Evolutionary conservation across 345 rosid genomes (phyloP).

Genomic region (Hibiscus trionum): DNA sequence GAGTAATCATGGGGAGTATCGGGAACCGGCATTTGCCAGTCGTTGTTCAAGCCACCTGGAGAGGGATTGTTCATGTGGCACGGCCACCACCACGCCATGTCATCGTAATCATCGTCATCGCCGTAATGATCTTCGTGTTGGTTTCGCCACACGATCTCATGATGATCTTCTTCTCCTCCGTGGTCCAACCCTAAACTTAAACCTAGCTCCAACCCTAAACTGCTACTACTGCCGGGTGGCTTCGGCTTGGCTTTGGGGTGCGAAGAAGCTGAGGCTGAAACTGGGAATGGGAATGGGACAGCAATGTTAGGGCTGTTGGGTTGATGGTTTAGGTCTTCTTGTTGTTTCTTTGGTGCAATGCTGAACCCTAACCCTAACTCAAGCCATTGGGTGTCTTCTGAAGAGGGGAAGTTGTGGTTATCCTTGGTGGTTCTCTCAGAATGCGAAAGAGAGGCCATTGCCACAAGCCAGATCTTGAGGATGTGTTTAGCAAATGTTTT

Average conservation of each 20-base stretch:
- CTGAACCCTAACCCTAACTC: slow-evolving; percentile 27
- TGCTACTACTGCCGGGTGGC: not conserved
- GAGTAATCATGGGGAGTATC: slow-evolving; percentile 18
- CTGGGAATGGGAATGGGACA: not conserved
- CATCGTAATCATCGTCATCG: not conserved
- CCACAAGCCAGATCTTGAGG: slow-evolving; percentile 5
- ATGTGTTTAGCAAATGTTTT: not conserved
- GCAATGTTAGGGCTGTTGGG: not conserved
- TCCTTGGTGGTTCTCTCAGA: slow-evolving; percentile 18
- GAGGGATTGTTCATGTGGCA: slow-evolving; percentile 3
- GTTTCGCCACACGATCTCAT: not conserved
- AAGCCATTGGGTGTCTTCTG: slow-evolving; percentile 23
- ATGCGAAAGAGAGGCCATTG: slow-evolving; percentile 27
- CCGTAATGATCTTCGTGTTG: not conserved
- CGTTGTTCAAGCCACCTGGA: not conserved
- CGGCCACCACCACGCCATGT: slow-evolving; percentile 8
- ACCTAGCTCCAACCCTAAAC: slow-evolving; percentile 9
- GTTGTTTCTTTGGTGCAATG: slow-evolving; percentile 9
- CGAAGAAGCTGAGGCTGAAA: slow-evolving; percentile 8
- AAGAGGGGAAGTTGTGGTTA: not conserved
- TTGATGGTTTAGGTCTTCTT: not conserved
- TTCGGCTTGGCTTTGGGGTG: not conserved
- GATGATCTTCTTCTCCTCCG: not conserved
- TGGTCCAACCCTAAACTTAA: slow-evolving; percentile 8
- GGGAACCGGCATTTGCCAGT: slow-evolving; percentile 19